A percentile compares a stretch with the other conserved stretches of the same genome.
These are phyloP conservation scores for Melampsora occidentalis DNA, from an alignment of 1,284 basidiomycete genomes.

Conservation along the genomic window DNA sequence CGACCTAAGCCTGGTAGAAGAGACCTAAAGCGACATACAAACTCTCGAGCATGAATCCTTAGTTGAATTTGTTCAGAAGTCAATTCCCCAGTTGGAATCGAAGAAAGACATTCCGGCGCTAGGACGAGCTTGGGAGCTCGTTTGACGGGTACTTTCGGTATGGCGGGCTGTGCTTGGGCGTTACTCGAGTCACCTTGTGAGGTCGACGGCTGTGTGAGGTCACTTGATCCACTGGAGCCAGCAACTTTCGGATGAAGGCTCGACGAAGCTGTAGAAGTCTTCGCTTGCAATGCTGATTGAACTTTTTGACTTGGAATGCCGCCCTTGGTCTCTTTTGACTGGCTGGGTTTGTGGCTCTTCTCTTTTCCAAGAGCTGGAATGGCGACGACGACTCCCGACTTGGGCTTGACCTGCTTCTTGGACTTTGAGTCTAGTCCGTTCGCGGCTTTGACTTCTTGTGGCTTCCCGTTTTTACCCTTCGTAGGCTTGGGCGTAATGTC, in stretches of 20 bases:
- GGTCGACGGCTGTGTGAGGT: constrained; percentile 2
- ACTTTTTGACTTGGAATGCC: neutral
- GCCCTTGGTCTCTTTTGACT: neutral
- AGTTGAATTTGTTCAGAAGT: constrained; percentile 25
- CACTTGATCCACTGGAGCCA: neutral
- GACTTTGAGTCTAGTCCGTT: neutral
- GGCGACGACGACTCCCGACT: neutral
- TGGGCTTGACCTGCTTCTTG: neutral
- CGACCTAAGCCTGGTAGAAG: constrained; percentile 39
- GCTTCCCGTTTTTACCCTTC: neutral
- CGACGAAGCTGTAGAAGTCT: neutral
- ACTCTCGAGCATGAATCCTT: constrained; percentile 36
- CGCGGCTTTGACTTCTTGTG: constrained; percentile 13
- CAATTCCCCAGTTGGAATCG: constrained; percentile 31
- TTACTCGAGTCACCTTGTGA: neutral
- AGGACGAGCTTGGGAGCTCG: constrained; percentile 25
- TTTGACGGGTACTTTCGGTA: constrained; percentile 19
- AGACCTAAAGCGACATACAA: constrained; percentile 37
- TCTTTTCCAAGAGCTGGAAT: constrained; percentile 12
- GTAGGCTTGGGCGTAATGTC: neutral
- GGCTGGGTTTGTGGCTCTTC: neutral
- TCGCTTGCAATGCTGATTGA: neutral
- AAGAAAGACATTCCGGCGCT: constrained; percentile 11
- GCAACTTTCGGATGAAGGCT: neutral
- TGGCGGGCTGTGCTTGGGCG: neutral